Base-by-base conservation (phyloP, 1,139 yeast species). In the Pichia sp. region DNA sequence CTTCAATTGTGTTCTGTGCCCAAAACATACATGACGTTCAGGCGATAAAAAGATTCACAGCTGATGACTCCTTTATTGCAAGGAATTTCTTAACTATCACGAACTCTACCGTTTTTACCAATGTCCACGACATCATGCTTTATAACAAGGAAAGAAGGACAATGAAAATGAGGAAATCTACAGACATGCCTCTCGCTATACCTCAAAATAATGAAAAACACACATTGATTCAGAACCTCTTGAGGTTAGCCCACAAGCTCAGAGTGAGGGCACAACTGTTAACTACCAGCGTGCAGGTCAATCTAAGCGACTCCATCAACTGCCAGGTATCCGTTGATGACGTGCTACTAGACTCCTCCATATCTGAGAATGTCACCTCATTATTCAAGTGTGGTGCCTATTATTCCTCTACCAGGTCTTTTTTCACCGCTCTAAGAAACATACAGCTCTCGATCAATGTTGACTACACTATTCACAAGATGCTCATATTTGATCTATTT, bases 221-320 rank as follows among this genome's bases (percentile, higher is more conserved):
- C n/a, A n/a, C n/a, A n/a, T n/a, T n/a, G n/a, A n/a, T n/a, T n/a
- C n/a, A n/a, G n/a, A 43, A 44, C 24, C 9, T 50, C 4, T 24
- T 39, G 16, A 31, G 38, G 11, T 27, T 55, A 4, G 32, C 49
- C 4, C 49, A 52, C 12, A 52, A 45, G 30, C 9, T 51, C 6
- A 42, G 50, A 29, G 33, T 45, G 1, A 45, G 52, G 34, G 29
- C 47, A 6, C 58, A 55, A 27, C 27, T 53, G 11, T 27, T 52
- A 14, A 42, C 47, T n/a, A 28, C 50, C 3, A 25, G 32, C 11
- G n/a, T 49, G 19, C 37, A 40, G 15, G 10, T 51, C 5, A 22
- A 34, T 6, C 27, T 52, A 7, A 27, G 32, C 6, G 47, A 49
- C 6, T 35, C 39, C 4, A 15, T 52, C 4, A 19, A 31, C 3